phyloP scores from a whole-genome alignment of 495 filamentous ascomycete genomes.

The Cercophora sp. region DNA sequence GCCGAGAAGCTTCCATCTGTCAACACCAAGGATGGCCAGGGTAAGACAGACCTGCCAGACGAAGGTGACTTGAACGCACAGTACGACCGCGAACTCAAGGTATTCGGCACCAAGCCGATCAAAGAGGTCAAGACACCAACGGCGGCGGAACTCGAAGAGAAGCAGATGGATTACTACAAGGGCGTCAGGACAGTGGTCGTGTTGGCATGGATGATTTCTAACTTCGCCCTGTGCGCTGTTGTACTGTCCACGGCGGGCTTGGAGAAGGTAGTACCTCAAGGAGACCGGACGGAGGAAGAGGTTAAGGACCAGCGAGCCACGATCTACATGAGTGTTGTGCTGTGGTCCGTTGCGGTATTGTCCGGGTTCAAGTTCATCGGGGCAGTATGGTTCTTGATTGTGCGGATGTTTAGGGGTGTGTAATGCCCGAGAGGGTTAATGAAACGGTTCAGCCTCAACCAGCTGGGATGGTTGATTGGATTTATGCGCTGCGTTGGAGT shows the following conservation, averaged over 20 bases:
- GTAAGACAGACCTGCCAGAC: slow-evolving; percentile 90
- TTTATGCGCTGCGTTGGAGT: too few species aligned
- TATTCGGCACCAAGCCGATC: slow-evolving; percentile 65
- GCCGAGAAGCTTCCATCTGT: slow-evolving; percentile 80
- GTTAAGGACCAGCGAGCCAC: slow-evolving; percentile 49
- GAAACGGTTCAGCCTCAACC: background rate
- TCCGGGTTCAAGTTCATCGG: slow-evolving; percentile 88
- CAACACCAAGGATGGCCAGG: slow-evolving; percentile 85
- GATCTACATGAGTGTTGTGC: slow-evolving; percentile 85
- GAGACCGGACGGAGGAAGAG: slow-evolving; percentile 37
- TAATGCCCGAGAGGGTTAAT: slow-evolving; percentile 21
- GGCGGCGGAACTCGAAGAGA: slow-evolving; percentile 60
- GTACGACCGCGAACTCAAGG: slow-evolving; percentile 79
- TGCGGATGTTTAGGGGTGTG: slow-evolving; percentile 76
- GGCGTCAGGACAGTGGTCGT: slow-evolving; percentile 91
- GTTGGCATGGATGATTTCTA: slow-evolving; percentile 92
- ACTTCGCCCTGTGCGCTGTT: slow-evolving; percentile 84
- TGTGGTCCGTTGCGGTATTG: slow-evolving; percentile 88
- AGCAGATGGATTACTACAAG: slow-evolving; percentile 97
- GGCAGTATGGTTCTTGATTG: slow-evolving; percentile 90
- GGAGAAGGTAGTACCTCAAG: slow-evolving; percentile 53
- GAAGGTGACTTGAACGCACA: slow-evolving; percentile 77
- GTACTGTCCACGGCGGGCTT: slow-evolving; percentile 82
- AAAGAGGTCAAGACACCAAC: slow-evolving; percentile 60
- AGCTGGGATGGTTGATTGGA: background rate